Base-by-base conservation (phyloP, 2,329 filamentous ascomycete species). In the Septoria petroselini region DNA sequence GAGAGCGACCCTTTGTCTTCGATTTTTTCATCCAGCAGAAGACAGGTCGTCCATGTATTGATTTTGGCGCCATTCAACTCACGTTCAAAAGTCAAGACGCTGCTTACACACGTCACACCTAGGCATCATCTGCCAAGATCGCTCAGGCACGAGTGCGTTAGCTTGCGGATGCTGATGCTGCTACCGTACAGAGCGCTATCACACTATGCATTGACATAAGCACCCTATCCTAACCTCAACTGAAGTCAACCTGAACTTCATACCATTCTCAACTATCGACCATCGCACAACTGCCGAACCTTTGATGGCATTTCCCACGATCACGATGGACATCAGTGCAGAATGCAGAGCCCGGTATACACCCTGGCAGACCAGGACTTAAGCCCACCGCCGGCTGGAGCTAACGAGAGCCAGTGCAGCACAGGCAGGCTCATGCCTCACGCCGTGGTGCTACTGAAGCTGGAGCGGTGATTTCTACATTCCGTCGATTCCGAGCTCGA, bases 191-290 rank as follows among this genome's bases (percentile, higher is more conserved):
- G 41, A 43, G 21, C 41, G 43, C 43, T 37, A 35, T 33, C 23
- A 27, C 23, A 27, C 23, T 27, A 46, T 29, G 31, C 44, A 46
- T 43, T 48, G 29, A 52, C 50, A 42, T 52, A 40, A 55, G 49
- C 52, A 55, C 52, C 44, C 52, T 55, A 52, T 49, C 43, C 48
- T 42, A 41, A 55, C 52, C 39, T 55, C 52, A 25, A 37, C n/a
- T 27, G 23, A n/a, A n/a, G n/a, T 9, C 23, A n/a, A 15, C n/a
- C n/a, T 33, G 30, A 33, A 5, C 30, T 33, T 33, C 30, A 33
- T 5, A n/a, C 5, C 14, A 37, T n/a, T 8, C 12, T 41, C 8
- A 25, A 5, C n/a, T n/a, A 14, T 25, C n/a, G 23, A 9, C 23
- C 23, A 9, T 9, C 30, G 14, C 30, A 4, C 30, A 33, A n/a